A percentile compares a stretch with the other conserved stretches of the same genome.
phyloP scores from a whole-genome alignment of 1,284 basidiomycete genomes.

The Cryptococcus maquisensis region DNA sequence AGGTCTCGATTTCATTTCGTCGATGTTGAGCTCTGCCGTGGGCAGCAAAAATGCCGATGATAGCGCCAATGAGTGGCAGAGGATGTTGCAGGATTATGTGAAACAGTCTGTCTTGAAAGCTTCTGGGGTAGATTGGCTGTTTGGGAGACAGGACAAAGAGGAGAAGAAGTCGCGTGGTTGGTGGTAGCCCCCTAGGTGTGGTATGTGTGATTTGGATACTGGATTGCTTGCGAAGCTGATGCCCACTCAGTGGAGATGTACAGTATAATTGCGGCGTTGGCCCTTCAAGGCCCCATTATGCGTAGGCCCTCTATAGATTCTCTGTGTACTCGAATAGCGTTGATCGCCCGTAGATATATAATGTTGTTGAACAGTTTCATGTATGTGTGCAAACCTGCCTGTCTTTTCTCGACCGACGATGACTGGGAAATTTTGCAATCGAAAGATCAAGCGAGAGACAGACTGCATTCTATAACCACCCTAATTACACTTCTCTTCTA shows the following conservation, averaged over 20 bases:
- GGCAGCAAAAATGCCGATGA: neutral
- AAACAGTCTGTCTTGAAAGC: constrained; percentile 31
- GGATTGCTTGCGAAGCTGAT: too few species aligned
- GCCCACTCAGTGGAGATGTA: too few species aligned
- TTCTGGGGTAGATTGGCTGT: constrained; percentile 36
- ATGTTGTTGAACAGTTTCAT: too few species aligned
- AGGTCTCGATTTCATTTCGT: constrained; percentile 1
- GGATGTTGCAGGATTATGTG: constrained; percentile 37
- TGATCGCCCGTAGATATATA: too few species aligned
- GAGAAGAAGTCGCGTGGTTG: constrained; percentile 10
- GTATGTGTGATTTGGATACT: too few species aligned
- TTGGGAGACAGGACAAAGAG: constrained; percentile 11
- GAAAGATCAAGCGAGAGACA: neutral
- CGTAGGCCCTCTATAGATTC: too few species aligned
- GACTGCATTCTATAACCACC: neutral
- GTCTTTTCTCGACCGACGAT: neutral
- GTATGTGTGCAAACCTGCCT: neutral
- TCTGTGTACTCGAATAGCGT: too few species aligned
- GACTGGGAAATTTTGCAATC: neutral
- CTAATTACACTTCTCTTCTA: too few species aligned
- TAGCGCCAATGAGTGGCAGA: constrained; percentile 17
- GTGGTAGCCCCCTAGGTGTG: too few species aligned
- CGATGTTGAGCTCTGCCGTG: constrained; percentile 8
- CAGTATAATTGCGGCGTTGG: too few species aligned
- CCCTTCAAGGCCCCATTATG: too few species aligned